These are phyloP conservation scores for Ustilago lituana DNA, from an alignment of 1,284 basidiomycete genomes.

Conservation along the genomic window DNA sequence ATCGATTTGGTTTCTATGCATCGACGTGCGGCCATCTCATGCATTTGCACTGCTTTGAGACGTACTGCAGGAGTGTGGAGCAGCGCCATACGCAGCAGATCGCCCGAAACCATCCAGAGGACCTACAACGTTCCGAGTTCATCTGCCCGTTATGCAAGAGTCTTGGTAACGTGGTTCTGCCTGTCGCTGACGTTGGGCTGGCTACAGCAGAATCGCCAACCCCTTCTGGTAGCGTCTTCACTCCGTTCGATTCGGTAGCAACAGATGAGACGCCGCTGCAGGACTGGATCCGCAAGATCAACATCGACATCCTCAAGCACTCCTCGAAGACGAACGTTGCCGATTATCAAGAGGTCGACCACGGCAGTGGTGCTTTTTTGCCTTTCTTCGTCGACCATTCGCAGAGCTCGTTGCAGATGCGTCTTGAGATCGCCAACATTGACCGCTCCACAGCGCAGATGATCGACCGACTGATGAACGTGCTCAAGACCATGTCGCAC, in stretches of 20 bases:
- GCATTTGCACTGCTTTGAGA: constrained; percentile 93
- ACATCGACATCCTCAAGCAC: constrained; percentile 66
- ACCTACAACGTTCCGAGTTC: constrained; percentile 88
- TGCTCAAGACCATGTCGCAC: constrained; percentile 59
- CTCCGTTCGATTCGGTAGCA: constrained; percentile 23
- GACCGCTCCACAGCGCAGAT: constrained; percentile 55
- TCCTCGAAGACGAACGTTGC: constrained; percentile 51
- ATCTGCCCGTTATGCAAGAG: constrained; percentile 99
- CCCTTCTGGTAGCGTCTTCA: constrained; percentile 1
- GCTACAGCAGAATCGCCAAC: background rate
- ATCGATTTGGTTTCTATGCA: constrained; percentile 76
- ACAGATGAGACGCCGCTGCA: constrained; percentile 48
- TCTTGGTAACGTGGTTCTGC: constrained; percentile 91
- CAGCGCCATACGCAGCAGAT: constrained; percentile 88
- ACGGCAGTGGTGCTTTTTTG: constrained; percentile 64
- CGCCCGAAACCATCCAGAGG: constrained; percentile 93
- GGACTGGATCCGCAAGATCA: constrained; percentile 66
- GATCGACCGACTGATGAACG: constrained; percentile 61
- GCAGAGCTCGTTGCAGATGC: constrained; percentile 42
- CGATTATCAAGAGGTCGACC: constrained; percentile 55
- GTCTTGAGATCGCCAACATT: constrained; percentile 40
- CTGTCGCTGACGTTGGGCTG: constrained; percentile 72
- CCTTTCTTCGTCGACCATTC: constrained; percentile 55
- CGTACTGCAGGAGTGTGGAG: constrained; percentile 86
- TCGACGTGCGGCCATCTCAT: constrained; percentile 97